Evolutionary conservation across 345 rosid genomes (phyloP), one percentile per base, ranked within the genome.

Genomic region (Diplotaxis tenuifolia): DNA sequence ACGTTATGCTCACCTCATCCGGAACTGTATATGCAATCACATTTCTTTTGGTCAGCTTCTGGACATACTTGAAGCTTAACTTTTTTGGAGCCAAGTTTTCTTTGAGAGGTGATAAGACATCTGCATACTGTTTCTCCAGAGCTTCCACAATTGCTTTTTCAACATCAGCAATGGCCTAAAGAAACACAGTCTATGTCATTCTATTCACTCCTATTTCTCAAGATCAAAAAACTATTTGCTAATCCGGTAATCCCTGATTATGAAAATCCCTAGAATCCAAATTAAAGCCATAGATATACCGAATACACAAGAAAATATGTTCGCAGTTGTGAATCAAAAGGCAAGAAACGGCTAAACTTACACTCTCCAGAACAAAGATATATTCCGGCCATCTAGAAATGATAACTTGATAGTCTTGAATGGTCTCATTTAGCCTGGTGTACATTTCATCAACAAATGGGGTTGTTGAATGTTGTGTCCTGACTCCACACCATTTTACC

Each of bases 331-430:
- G 56, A 63, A 21, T 40, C 47, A 38, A 34, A 53, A 56, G 23
- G 45, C n/a, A 78, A 38, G 65, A 49, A 50, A 59, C 28, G 32
- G 40, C 15, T 21, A 36, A 64, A 79, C 93, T 54, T 87, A 95
- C 99, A 83, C 88, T 86, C 79, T 92, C 99, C 29, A 95, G 86
- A 75, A 85, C 96, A 66, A 95, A 88, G 67, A 86, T 85, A 76
- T 95, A 95, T 61, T 92, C 96, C 27, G 99, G 99, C 99, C 99
- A 95, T 65, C 97, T 83, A 83, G 93, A 85, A 52, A 90, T 95
- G 75, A 92, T 90, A 69, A 95, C 88, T 83, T 92, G 96, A 42
- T 95, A 95, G 73, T 84, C 88, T 23, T 70, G 83, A 71, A 90
- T 76, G 68, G 96, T 92, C 76, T 86, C 96, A 40, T 80, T 82